phyloP scores from a whole-genome alignment of 1,284 basidiomycete species.

The Cryptococcus maquisensis region DNA sequence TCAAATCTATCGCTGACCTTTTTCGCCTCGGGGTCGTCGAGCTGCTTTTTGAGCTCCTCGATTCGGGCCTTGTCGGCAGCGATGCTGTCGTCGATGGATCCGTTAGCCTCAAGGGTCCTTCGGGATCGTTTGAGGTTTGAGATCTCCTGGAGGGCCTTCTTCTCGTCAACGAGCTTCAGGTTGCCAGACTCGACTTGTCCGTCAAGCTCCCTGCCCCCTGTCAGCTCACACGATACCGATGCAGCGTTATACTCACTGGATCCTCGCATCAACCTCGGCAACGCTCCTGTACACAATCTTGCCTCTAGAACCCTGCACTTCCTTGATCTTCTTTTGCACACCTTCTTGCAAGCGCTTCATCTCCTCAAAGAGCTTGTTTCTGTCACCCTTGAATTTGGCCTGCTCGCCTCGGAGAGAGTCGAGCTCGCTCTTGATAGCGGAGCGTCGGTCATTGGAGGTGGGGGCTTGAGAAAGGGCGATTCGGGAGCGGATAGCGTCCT shows the following conservation, averaged over 20 bases:
- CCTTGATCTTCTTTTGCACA: slow-evolving; percentile 85
- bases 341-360: slow-evolving; percentile 75
- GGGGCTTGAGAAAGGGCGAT: slow-evolving; percentile 61
- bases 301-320: slow-evolving; percentile 73
- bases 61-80: slow-evolving; percentile 70
- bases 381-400: slow-evolving; percentile 66
- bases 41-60: slow-evolving; percentile 76
- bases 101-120: slow-evolving; percentile 71
- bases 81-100: slow-evolving; percentile 79
- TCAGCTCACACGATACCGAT: not conserved
- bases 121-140: slow-evolving; percentile 65
- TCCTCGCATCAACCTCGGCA: slow-evolving; percentile 81
- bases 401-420: slow-evolving; percentile 76
- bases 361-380: slow-evolving; percentile 76
- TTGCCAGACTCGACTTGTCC: slow-evolving; percentile 85
- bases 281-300: slow-evolving; percentile 82
- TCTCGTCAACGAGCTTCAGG: slow-evolving; percentile 94
- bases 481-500: slow-evolving; percentile 76
- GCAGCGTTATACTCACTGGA: slow-evolving; percentile 58
- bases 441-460: slow-evolving; percentile 57
- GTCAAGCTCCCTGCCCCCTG: slow-evolving; percentile 62
- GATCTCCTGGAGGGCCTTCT: slow-evolving; percentile 88
- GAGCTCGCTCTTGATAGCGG: slow-evolving; percentile 73
- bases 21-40: slow-evolving; percentile 88
- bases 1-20: slow-evolving; percentile 78